Evolutionary conservation across 2,329 filamentous ascomycete species (phyloP), one percentile per base, ranked within the genome.

Genomic region (Periconia digitata): DNA sequence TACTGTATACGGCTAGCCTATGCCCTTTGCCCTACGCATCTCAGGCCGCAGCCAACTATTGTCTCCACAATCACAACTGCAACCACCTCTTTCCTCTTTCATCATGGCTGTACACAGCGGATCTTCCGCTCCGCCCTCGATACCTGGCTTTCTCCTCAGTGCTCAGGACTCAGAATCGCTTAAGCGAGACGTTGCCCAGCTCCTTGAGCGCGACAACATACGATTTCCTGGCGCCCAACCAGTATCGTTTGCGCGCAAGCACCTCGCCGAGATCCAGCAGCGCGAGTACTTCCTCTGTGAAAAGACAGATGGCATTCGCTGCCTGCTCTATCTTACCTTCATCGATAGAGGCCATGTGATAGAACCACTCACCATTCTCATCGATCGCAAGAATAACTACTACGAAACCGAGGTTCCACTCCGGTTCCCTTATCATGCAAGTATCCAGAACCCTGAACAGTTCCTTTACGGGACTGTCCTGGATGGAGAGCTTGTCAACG

Each of bases 361-460:
- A 37, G 58, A 63, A 35, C 66, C 67, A 17, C 81, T 86, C 20
- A 89, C 94, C 66, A 96, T 96, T 75, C 80, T 99, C 47, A 96
- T 99, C 74, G 92, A 99, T 74, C 90, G 94, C 66, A 95, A 92
- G 75, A 97, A 99, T 75, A 91, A 97, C 70, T 99, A 94, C 77
- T 96, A 92, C 82, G 90, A 82, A 65, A 84, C 97, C 51, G 81
- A 83, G 44, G 80, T 76, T 47, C 79, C 76, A 46, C 80, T 97
- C 20, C 90, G 95, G 70, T 92, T 97, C 59, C 94, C 94, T 0
- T 76, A 87, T 18, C 83, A 83, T 32, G 76, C 81, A 37, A 81
- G 88, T 56, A 75, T 77, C 0, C 58, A 64, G 21, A 79, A 82
- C 10, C 73, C 78, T 37, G 57, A 64, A 7, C 79, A 77, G 13